Evolutionary conservation across 2,329 filamentous ascomycete genomes (phyloP).

Genomic region (Paecilomyces dactylethromorphus): DNA sequence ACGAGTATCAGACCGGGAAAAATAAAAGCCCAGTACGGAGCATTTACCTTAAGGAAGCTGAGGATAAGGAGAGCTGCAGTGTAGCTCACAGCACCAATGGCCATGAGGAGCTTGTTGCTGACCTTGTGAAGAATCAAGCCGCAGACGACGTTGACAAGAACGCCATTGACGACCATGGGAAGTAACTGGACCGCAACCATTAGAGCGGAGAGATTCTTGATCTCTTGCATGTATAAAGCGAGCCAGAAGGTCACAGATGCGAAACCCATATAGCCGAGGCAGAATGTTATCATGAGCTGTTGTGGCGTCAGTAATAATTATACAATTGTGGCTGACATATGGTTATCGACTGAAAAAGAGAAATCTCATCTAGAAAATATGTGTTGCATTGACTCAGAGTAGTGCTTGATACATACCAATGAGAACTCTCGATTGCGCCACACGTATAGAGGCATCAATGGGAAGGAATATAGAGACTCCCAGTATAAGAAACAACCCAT

Average conservation of each 20-base stretch:
- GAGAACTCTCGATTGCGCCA: slow-evolving; percentile 60
- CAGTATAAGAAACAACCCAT: slow-evolving; percentile 55
- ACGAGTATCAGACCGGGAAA: slow-evolving; percentile 57
- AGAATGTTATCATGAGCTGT: slow-evolving; percentile 50
- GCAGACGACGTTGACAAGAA: slow-evolving; percentile 58
- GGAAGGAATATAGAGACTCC: slow-evolving; percentile 49
- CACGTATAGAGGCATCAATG: slow-evolving; percentile 49
- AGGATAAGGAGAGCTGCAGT: slow-evolving; percentile 45
- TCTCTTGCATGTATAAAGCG: slow-evolving; percentile 58
- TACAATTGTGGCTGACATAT: not conserved
- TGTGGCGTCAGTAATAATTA: not conserved
- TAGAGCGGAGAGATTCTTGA: slow-evolving; percentile 48
- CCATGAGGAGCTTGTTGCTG: slow-evolving; percentile 59
- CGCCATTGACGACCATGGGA: slow-evolving; percentile 58
- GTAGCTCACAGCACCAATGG: slow-evolving; percentile 42
- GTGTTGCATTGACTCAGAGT: not conserved
- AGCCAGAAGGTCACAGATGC: slow-evolving; percentile 56
- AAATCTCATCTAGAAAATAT: too few relatives aligned
- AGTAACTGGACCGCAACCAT: slow-evolving; percentile 57
- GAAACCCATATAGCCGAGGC: slow-evolving; percentile 59
- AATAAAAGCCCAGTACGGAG: slow-evolving; percentile 59
- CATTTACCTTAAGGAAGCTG: slow-evolving; percentile 49
- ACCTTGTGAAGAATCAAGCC: slow-evolving; percentile 57
- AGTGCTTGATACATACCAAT: slow-evolving; percentile 37
- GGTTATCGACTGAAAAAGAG: not conserved